Base-by-base conservation (phyloP, 176 grass and related monocot genomes). In the Hsuehochloa calcarea region DNA sequence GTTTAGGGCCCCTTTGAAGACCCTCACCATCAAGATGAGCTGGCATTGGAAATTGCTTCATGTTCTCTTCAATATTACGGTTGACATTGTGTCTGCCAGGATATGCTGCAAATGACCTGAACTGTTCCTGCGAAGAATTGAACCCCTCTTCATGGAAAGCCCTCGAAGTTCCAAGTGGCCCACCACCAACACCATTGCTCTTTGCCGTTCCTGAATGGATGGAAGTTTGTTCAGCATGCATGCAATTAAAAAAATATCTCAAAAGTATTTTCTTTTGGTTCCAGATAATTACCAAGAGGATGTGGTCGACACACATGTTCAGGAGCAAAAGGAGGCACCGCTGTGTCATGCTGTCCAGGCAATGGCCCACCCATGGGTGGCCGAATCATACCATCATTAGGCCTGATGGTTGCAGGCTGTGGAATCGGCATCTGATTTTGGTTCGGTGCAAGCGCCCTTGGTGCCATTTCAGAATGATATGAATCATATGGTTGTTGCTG, bases 41-140 rank as follows among this genome's bases (percentile, higher is more conserved):
- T 84, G 85, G 65, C 70, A 77, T 58, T 29, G 75, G 71, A 81
- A 90, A 90, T 60, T 88, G 90, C 71, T 95, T 92, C 35, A 75
- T 73, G 38, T 82, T 78, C 37, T 92, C 88, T 92, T 90, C 86
- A 74, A 89, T 74, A 65, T 85, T 88, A 19, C 20, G 91, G 70
- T 66, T 74, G 39, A 59, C 45, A 85, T 78, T 81, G 63, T 88
- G 77, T 70, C 85, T 84, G 56, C 83, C 83, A 88, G 75, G 90
- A 92, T 92, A 85, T 63, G 84, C 70, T 74, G 14, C 75, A 78
- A 75, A 75, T 50, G 87, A 66, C 70, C 84, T 87, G 49, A 73
- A 65, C 47, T 87, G 74, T 85, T 88, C 86, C 10, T 10, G 78
- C 77, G 85, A 81, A 40, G 78, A 10, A 31, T 79, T 86, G 52